Evolutionary conservation across 208 protist species (phyloP).

Genomic region (Acanthamoeba pearcei): DNA sequence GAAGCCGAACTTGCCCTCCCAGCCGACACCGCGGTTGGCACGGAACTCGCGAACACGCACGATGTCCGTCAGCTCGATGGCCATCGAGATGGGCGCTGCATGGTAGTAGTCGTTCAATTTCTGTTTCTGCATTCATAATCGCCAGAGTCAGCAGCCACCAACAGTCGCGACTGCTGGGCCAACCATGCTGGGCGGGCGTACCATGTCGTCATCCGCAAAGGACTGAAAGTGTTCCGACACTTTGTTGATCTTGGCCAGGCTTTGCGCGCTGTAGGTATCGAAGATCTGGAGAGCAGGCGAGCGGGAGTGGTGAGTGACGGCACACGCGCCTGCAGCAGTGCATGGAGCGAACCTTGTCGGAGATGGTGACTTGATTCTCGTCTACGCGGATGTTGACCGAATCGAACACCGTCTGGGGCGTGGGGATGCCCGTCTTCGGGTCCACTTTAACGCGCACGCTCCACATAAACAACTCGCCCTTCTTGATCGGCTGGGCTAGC

Average conservation of each 20-base stretch:
- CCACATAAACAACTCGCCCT: neutral
- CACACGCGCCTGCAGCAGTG: too few relatives aligned
- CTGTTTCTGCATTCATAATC: neutral
- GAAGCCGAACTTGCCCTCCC: conserved; percentile 3
- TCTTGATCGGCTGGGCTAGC: neutral
- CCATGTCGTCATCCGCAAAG: neutral
- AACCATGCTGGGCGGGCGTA: neutral
- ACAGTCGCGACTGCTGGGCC: neutral
- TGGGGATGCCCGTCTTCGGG: neutral
- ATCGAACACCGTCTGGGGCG: neutral
- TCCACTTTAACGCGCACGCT: neutral
- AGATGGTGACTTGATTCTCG: neutral
- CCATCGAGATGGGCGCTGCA: neutral
- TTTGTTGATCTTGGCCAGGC: neutral
- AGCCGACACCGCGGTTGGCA: neutral
- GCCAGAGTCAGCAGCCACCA: too few relatives aligned
- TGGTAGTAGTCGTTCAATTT: neutral
- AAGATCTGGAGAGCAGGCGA: neutral
- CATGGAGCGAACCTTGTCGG: neutral
- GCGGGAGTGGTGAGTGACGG: neutral
- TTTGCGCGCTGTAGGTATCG: neutral
- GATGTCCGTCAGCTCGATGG: neutral
- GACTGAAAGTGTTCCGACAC: neutral
- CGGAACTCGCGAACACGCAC: neutral
- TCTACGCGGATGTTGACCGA: neutral